phyloP scores from a whole-genome alignment of 305 asterid genomes.

The Andrographis paniculata region DNA sequence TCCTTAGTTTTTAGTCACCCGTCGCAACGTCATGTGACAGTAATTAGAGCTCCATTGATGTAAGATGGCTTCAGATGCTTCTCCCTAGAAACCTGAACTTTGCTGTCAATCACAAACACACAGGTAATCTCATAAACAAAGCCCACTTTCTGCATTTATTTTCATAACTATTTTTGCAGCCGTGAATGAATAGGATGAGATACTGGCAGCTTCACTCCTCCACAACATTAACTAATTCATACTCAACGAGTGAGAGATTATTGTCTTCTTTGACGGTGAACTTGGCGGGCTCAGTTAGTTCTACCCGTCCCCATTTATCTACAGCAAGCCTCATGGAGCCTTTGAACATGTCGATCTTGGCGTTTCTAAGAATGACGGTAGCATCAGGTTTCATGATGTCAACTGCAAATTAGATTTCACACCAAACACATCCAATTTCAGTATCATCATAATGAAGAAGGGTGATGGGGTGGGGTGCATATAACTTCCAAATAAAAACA shows the following conservation, averaged over 20 bases:
- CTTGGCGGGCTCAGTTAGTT: constrained; percentile 34
- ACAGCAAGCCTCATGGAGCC: constrained; percentile 52
- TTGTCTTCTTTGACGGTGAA: constrained; percentile 45
- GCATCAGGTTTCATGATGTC: constrained; percentile 37
- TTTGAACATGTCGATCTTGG: too few species aligned
- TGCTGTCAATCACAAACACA: constrained; percentile 16
- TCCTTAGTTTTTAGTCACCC: too few species aligned
- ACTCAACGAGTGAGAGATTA: constrained; percentile 37
- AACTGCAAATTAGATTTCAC: constrained; percentile 26
- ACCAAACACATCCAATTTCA: constrained; percentile 1
- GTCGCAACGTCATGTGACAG: constrained; percentile 12
- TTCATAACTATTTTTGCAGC: constrained; percentile 9
- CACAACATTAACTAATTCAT: constrained; percentile 34
- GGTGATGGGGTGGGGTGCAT: neutral
- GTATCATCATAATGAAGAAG: neutral
- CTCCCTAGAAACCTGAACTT: constrained; percentile 18
- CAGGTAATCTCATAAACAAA: constrained; percentile 22
- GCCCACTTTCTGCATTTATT: constrained; percentile 21
- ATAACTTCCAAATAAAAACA: neutral
- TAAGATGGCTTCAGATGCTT: constrained; percentile 17
- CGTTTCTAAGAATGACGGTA: constrained; percentile 34
- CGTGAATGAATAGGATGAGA: constrained; percentile 12
- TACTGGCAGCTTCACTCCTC: constrained; percentile 26
- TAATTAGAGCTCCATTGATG: constrained; percentile 20
- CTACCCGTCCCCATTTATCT: constrained; percentile 48